Conservation (phyloP, 2,329 filamentous ascomycete genomes). For the Fusarium beomiforme region DNA sequence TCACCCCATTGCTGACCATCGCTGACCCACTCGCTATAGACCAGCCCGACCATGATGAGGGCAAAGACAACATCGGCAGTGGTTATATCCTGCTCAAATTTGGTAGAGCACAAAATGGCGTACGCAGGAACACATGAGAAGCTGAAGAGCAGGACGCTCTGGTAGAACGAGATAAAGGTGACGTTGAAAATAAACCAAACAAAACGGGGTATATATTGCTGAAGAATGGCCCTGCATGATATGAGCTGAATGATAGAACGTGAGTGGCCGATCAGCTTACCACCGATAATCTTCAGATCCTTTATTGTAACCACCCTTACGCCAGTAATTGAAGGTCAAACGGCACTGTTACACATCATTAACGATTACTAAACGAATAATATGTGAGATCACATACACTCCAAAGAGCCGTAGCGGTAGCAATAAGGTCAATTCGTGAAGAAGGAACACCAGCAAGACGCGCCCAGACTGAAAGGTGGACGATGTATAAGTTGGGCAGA, state of each 20-base stretch:
- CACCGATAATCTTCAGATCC: slow-evolving; percentile 97
- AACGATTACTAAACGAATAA: background rate
- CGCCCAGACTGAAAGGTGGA: slow-evolving; percentile 86
- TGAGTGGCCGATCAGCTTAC: slow-evolving; percentile 46
- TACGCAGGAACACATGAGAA: slow-evolving; percentile 84
- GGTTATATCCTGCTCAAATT: slow-evolving; percentile 63
- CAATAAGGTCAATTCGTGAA: slow-evolving; percentile 75
- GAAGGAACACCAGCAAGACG: slow-evolving; percentile 77
- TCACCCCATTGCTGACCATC: slow-evolving; percentile 93
- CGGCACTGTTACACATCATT: slow-evolving; percentile 64
- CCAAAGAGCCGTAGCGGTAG: slow-evolving; percentile 80
- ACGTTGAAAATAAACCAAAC: slow-evolving; percentile 88
- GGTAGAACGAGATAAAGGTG: slow-evolving; percentile 85
- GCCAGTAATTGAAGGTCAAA: slow-evolving; percentile 96
- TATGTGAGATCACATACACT: slow-evolving; percentile 65
- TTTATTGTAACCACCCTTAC: slow-evolving; percentile 88
- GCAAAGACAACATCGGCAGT: slow-evolving; percentile 60
- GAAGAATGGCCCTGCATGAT: slow-evolving; percentile 71
- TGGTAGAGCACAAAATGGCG: slow-evolving; percentile 77
- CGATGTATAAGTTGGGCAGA: slow-evolving; percentile 85
- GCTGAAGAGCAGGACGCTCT: slow-evolving; percentile 82
- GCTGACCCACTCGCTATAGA: slow-evolving; percentile 78
- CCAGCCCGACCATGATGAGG: slow-evolving; percentile 58
- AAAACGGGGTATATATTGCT: slow-evolving; percentile 68
- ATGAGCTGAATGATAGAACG: slow-evolving; percentile 8